Conservation (phyloP, 768 basidiomycete genomes). For the Lepiota venenata region DNA sequence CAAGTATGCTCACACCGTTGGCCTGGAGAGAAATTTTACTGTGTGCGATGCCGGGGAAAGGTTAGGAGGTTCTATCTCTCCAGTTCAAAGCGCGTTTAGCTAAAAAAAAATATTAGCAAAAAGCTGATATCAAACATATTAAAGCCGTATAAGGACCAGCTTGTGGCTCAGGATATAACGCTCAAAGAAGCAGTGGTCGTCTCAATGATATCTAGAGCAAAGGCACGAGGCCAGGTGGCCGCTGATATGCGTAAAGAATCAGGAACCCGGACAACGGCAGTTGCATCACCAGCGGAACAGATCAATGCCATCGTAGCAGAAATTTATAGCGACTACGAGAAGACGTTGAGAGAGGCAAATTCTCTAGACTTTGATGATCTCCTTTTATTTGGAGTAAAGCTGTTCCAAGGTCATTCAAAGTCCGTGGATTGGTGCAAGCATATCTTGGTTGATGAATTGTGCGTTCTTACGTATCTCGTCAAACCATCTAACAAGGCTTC, state of each 20-base stretch:
- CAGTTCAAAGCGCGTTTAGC: constrained; percentile 3
- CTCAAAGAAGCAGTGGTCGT: constrained; percentile 54
- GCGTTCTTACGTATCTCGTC: constrained; percentile 14
- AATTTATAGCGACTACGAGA: constrained; percentile 67
- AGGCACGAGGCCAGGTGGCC: constrained; percentile 60
- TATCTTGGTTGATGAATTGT: constrained; percentile 32
- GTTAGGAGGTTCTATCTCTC: constrained; percentile 30
- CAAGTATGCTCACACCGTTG: constrained; percentile 54
- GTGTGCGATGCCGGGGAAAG: constrained; percentile 82
- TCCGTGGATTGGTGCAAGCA: constrained; percentile 24
- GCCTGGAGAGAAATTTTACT: constrained; percentile 70
- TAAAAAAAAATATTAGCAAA: constrained; percentile 41
- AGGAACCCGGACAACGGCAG: constrained; percentile 9
- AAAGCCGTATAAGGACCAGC: constrained; percentile 48
- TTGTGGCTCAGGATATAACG: constrained; percentile 42
- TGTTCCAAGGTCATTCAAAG: constrained; percentile 17
- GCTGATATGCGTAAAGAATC: constrained; percentile 28
- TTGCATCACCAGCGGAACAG: constrained; percentile 13
- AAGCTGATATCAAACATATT: constrained; percentile 59
- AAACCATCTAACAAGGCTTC: not conserved
- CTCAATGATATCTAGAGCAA: constrained; percentile 72
- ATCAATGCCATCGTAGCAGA: constrained; percentile 42
- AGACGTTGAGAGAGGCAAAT: constrained; percentile 54
- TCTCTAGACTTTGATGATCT: constrained; percentile 76
- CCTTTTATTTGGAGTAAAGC: constrained; percentile 21